Conservation (phyloP, 2,329 filamentous ascomycete species). For the Lecanicillium sp. region DNA sequence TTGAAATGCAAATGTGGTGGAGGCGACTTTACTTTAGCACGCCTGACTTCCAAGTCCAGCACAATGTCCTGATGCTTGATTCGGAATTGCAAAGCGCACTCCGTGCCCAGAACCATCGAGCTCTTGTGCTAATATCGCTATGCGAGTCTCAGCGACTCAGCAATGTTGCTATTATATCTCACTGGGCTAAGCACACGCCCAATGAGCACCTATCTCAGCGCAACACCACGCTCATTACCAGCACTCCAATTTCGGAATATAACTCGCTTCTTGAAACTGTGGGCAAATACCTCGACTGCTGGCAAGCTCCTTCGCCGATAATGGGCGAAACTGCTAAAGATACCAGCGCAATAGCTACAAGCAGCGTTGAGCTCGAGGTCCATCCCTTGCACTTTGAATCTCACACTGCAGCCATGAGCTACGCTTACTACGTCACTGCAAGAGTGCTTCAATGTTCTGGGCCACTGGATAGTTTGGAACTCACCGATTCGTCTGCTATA, state of each 20-base stretch:
- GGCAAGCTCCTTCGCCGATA: not conserved
- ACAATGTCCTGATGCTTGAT: not conserved
- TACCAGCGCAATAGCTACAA: no score
- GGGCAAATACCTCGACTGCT: not conserved
- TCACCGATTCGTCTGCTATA: not conserved
- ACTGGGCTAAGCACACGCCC: constrained; percentile 7
- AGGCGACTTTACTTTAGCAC: constrained; percentile 15
- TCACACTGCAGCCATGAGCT: constrained; percentile 12
- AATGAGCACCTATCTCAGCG: no score
- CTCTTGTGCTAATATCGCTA: constrained; percentile 5
- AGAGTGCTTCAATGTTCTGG: constrained; percentile 10
- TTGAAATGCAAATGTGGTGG: constrained; percentile 17
- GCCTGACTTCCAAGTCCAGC: constrained; percentile 6
- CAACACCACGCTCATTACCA: no score
- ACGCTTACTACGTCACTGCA: constrained; percentile 11
- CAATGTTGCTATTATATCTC: constrained; percentile 5
- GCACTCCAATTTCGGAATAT: not conserved
- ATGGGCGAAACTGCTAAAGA: no score
- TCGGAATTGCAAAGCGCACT: not conserved
- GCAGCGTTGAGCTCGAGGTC: not conserved
- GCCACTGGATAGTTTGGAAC: constrained; percentile 1
- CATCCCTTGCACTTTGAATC: constrained; percentile 9
- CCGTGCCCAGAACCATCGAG: not conserved
- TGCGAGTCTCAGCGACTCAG: constrained; percentile 10
- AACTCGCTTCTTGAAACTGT: not conserved